Base-by-base conservation (phyloP, 2,329 filamentous ascomycete species). In the Aaosphaeria pasadenensis region DNA sequence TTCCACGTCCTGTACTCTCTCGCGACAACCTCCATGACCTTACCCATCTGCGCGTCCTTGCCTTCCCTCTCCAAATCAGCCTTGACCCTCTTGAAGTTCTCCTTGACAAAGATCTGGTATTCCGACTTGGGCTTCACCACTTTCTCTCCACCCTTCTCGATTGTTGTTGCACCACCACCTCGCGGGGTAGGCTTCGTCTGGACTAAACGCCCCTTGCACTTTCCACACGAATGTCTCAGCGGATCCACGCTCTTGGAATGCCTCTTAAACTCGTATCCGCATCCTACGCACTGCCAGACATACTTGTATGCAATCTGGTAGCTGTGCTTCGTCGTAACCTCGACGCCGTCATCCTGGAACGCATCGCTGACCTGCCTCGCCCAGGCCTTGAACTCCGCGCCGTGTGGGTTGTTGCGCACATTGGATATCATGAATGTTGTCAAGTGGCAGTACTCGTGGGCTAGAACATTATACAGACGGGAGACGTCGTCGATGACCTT, bases 251-350 rank as follows among this genome's bases (percentile, higher is more conserved):
- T 94, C 71, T 87, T 89, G 11, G 86, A 91, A 69, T 97, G 92
- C 4, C 92, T 78, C 63, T 91, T 88, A 67, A 88, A 95, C 65
- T 88, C 85, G 31, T 80, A 72, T 0, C 75, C 79, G 64, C 94
- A 97, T 3, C 63, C 68, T 4, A 67, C 73, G 66, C 92, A 97
- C 39, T 80, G 76, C 92, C 94, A 97, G 17, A 91, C 73, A 65
- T 92, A 99, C 73, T 92, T 95, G 74, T 89, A 96, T 58, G 91
- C 87, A 61, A 97, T 97, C 43, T 86, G 81, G 68, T 96, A 99
- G 31, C 77, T 81, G 70, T 99, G 92, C 64, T 89, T 95, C 0
- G 91, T 96, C 1, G 91, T 96, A 17, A 97, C 89, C 32, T 85
- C 73, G 39, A 96, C 73, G 4, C 83, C 85, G 3, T 82, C 76